These are phyloP conservation scores for Lactarius deliciosus DNA, from an alignment of 768 basidiomycete species.

Conservation along the genomic window DNA sequence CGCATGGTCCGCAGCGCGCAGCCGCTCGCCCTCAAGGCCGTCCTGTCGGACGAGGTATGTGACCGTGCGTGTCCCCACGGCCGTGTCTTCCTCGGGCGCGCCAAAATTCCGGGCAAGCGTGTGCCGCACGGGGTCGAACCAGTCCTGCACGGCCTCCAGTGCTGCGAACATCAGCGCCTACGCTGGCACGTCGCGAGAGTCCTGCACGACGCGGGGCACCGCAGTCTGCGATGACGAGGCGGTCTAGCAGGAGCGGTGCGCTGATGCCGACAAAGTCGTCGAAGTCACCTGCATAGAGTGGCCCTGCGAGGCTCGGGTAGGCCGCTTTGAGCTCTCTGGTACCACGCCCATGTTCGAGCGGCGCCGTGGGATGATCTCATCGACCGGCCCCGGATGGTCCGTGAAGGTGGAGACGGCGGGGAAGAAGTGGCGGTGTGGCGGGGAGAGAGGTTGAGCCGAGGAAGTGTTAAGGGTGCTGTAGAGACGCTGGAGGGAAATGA, in stretches of 20 bases:
- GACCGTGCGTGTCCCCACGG: slow-evolving; percentile 46
- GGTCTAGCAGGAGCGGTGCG: slow-evolving; percentile 73
- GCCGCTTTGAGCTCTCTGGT: slow-evolving; percentile 52
- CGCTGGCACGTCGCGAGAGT: slow-evolving; percentile 32
- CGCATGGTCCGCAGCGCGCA: slow-evolving; percentile 57
- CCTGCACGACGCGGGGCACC: slow-evolving; percentile 50
- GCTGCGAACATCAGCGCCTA: slow-evolving; percentile 40
- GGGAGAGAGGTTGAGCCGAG: slow-evolving; percentile 25
- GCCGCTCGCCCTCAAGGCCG: slow-evolving; percentile 45
- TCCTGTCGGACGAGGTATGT: slow-evolving; percentile 70
- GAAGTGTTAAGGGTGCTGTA: slow-evolving; percentile 60
- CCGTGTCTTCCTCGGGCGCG: slow-evolving; percentile 19
- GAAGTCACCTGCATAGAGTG: slow-evolving; percentile 65
- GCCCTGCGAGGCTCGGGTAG: slow-evolving; percentile 60
- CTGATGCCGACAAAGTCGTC: slow-evolving; percentile 66
- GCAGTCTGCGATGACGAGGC: slow-evolving; percentile 74
- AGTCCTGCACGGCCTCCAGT: slow-evolving; percentile 35
- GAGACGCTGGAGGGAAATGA: slow-evolving; percentile 75
- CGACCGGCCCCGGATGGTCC: slow-evolving; percentile 41
- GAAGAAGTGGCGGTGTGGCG: slow-evolving; percentile 48
- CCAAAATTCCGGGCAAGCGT: slow-evolving; percentile 47
- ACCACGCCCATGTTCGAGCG: slow-evolving; percentile 36
- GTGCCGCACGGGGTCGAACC: slow-evolving; percentile 44
- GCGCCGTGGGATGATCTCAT: slow-evolving; percentile 32
- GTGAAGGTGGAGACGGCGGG: slow-evolving; percentile 65